Percentiles rank a stretch among this genome's conserved stretches.
Conservation (phyloP, 208 protist genomes). For the Leishmania amazonensis region DNA sequence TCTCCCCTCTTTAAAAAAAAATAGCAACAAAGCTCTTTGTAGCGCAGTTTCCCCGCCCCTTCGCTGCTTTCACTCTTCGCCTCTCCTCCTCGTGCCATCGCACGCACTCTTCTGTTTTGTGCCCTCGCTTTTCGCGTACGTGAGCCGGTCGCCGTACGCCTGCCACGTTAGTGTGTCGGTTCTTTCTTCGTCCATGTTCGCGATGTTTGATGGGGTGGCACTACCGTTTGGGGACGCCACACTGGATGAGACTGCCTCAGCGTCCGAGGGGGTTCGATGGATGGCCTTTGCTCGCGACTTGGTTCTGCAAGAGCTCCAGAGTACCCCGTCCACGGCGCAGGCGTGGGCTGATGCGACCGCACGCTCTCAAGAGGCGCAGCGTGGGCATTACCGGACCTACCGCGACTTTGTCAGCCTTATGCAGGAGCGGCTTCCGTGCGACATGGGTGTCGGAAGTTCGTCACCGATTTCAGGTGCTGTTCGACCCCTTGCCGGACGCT, state of each 20-base stretch:
- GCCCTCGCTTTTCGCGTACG: background rate
- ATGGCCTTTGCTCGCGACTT: conserved; percentile 15
- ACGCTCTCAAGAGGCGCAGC: background rate
- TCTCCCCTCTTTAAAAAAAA: background rate
- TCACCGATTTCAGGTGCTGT: conserved; percentile 20
- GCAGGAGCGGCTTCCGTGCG: background rate
- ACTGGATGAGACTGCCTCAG: background rate
- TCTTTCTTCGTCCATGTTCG: background rate
- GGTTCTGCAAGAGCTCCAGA: conserved; percentile 17
- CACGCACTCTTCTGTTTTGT: background rate
- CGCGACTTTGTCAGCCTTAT: conserved; percentile 1
- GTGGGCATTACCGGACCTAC: background rate
- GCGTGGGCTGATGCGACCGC: conserved; percentile 2
- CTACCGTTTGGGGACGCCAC: conserved; percentile 16
- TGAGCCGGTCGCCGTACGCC: no score
- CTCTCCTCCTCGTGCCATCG: background rate
- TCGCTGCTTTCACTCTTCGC: background rate
- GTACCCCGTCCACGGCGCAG: background rate
- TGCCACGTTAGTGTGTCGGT: background rate
- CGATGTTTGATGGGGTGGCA: conserved; percentile 12
- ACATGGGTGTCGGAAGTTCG: background rate
- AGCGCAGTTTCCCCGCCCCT: background rate
- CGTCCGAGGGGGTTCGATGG: conserved; percentile 1
- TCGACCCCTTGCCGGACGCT: background rate
- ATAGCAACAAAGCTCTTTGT: no score